Conservation (phyloP, 2,329 filamentous ascomycete genomes). For the Colletotrichum somersetense region DNA sequence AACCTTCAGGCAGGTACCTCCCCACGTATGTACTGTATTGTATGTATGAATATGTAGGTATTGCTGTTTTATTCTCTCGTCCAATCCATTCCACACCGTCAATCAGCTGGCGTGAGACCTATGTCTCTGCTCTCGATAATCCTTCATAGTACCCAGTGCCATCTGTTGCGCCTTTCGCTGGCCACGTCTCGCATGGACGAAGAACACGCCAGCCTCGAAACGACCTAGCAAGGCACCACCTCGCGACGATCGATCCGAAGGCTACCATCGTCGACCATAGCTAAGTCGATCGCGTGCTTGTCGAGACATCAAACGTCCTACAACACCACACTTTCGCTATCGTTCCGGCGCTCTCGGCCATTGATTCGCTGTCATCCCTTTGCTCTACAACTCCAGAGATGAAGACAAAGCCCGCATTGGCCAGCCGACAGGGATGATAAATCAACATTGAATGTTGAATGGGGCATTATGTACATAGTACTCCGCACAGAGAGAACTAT, state of each 20-base stretch:
- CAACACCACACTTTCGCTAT: not conserved
- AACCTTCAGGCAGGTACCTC: not conserved
- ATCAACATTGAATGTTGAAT: not conserved
- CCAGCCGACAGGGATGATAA: conserved; percentile 13
- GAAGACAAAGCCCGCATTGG: conserved; percentile 19
- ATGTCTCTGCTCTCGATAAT: conserved; percentile 22
- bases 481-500: not conserved
- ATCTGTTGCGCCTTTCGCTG: too few species aligned
- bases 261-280: not conserved
- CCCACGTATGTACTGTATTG: not conserved
- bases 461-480: conserved; percentile 1
- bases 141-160: not conserved
- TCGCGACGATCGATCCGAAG: not conserved
- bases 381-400: not conserved
- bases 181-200: conserved; percentile 3
- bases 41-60: not conserved
- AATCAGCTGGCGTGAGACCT: conserved; percentile 16
- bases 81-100: conserved; percentile 7
- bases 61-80: not conserved
- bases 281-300: not conserved
- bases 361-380: not conserved
- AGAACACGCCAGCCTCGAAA: conserved; percentile 15
- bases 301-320: not conserved
- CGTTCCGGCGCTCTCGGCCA: not conserved
- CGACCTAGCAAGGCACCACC: conserved; percentile 8